Percentiles rank a stretch among this genome's conserved stretches.
Evolutionary conservation across 2,329 filamentous ascomycete genomes (phyloP).

Genomic region (Pseudohalonectria lignicola): DNA sequence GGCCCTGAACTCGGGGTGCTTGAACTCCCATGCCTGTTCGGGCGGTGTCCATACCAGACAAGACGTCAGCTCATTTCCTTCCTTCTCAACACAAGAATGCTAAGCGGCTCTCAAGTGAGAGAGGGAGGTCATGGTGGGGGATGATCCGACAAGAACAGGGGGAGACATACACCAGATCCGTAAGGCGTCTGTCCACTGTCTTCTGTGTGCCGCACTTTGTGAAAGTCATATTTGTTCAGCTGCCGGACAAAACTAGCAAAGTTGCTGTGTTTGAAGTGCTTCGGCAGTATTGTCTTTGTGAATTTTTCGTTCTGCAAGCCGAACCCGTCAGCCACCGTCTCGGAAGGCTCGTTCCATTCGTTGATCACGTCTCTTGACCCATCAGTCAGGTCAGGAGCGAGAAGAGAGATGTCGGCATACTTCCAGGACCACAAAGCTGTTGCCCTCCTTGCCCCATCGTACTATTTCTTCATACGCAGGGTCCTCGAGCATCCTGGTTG

Average conservation of each 20-base stretch:
- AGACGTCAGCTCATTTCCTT: neutral
- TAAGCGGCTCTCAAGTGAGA: too few relatives aligned
- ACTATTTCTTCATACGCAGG: slow-evolving; percentile 87
- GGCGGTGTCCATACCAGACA: too few relatives aligned
- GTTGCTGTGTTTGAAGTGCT: slow-evolving; percentile 99
- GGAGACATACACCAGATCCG: slow-evolving; percentile 60
- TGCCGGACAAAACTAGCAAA: slow-evolving; percentile 95
- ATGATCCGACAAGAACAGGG: too few relatives aligned
- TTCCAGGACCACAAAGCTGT: slow-evolving; percentile 95
- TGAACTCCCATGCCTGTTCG: slow-evolving; percentile 84
- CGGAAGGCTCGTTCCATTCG: too few relatives aligned
- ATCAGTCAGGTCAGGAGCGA: too few relatives aligned
- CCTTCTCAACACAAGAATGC: too few relatives aligned
- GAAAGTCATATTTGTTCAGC: slow-evolving; percentile 95
- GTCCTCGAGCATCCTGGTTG: slow-evolving; percentile 83
- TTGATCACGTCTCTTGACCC: too few relatives aligned
- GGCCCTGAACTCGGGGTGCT: slow-evolving; percentile 89
- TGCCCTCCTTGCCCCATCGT: slow-evolving; percentile 87
- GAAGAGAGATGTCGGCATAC: too few relatives aligned
- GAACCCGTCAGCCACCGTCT: too few relatives aligned
- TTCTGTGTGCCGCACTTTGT: slow-evolving; percentile 91
- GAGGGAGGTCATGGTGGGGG: too few relatives aligned
- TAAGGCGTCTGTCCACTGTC: slow-evolving; percentile 75
- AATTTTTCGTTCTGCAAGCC: slow-evolving; percentile 88
- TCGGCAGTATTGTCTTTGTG: slow-evolving; percentile 90